phyloP scores from a whole-genome alignment of 495 filamentous ascomycete species.

The Opeltia flavorubescens region DNA sequence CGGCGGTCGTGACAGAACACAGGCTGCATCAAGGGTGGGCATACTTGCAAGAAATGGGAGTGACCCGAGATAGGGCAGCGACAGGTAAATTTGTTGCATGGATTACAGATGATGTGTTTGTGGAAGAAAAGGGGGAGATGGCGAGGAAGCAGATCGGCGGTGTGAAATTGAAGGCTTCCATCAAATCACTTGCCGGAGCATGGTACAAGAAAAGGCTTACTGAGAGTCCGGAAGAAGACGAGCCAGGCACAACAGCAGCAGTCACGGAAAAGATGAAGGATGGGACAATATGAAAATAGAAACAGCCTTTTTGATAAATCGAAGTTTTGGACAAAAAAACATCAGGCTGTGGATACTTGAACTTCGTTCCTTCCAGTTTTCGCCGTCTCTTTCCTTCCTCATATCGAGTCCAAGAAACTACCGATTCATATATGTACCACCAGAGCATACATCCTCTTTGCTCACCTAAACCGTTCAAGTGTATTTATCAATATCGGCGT shows the following conservation, averaged over 20 bases:
- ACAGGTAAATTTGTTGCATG: slow-evolving; percentile 3
- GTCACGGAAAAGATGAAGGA: not conserved
- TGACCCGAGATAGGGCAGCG: not conserved
- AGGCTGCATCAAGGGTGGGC: slow-evolving; percentile 23
- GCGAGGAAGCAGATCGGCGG: not conserved
- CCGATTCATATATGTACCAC: no score
- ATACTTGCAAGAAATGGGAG: slow-evolving; percentile 15
- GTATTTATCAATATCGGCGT: no score
- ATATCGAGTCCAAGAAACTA: no score
- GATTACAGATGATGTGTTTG: slow-evolving; percentile 3
- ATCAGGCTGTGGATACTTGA: not conserved
- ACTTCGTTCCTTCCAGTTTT: no score
- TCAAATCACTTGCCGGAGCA: not conserved
- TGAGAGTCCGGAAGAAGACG: not conserved
- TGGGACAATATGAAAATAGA: not conserved
- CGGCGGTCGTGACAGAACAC: slow-evolving; percentile 1
- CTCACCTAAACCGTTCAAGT: no score
- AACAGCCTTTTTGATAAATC: no score
- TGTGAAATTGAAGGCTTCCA: slow-evolving; percentile 1
- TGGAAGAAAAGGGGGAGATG: slow-evolving; percentile 8
- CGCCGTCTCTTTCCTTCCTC: no score
- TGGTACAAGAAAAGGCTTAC: slow-evolving; percentile 5
- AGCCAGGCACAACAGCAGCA: not conserved
- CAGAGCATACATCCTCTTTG: no score
- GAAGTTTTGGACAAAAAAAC: not conserved